A percentile compares a stretch with the other conserved stretches of the same genome.
These are phyloP conservation scores for Pythium rhizo-oryzae DNA, from an alignment of 352 stramenopile species.

Conservation along the genomic window DNA sequence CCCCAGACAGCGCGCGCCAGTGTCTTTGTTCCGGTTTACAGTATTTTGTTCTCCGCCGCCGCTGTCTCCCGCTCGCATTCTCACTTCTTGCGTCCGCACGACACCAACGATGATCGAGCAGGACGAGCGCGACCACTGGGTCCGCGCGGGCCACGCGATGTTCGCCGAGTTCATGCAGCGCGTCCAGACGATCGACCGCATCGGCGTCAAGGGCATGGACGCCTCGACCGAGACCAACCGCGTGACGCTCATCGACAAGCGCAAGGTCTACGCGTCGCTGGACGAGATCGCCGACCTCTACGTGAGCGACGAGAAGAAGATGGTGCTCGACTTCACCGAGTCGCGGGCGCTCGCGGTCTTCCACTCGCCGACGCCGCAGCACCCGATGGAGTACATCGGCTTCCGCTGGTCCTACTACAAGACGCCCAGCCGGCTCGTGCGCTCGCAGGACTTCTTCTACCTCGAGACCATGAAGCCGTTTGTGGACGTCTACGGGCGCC, in stretches of 20 bases:
- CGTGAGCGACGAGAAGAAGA: conserved; percentile 60
- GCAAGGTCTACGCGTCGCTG: conserved; percentile 62
- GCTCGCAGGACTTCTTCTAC: conserved; percentile 78
- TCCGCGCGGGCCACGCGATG: conserved; percentile 24
- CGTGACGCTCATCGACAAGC: conserved; percentile 57
- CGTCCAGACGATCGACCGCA: conserved; percentile 26
- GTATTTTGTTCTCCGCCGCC: not conserved
- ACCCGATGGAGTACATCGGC: conserved; percentile 57
- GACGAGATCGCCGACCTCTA: conserved; percentile 71
- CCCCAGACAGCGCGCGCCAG: not conserved
- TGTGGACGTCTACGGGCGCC: conserved; percentile 48
- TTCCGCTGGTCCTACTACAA: conserved; percentile 75
- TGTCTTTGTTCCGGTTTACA: not conserved
- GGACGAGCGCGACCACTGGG: conserved; percentile 23
- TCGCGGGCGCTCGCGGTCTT: conserved; percentile 56
- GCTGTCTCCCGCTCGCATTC: not conserved
- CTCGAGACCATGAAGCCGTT: conserved; percentile 76
- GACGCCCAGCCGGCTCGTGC: conserved; percentile 57
- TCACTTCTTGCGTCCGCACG: not conserved
- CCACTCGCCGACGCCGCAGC: conserved; percentile 34
- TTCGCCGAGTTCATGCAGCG: conserved; percentile 32
- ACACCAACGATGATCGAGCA: conserved; percentile 18
- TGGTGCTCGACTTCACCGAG: conserved; percentile 78
- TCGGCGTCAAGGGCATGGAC: conserved; percentile 29
- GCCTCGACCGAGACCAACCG: conserved; percentile 38